phyloP scores from a whole-genome alignment of 139 green algal species.

The Asterochloris erici region DNA sequence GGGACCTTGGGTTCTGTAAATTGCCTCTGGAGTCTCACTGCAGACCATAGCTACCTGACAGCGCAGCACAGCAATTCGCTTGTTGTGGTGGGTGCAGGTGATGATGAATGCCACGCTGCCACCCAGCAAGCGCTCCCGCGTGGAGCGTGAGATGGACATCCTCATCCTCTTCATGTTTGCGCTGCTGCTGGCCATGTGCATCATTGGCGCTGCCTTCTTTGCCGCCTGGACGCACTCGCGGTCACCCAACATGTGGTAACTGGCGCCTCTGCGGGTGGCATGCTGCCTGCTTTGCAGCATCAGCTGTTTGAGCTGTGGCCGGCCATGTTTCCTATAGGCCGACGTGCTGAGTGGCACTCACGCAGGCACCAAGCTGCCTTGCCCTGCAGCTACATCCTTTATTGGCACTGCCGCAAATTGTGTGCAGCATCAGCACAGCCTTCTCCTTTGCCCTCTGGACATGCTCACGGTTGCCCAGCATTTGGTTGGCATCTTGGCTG shows the following conservation, averaged over 20 bases:
- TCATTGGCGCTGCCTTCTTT: constrained; percentile 47
- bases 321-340: not conserved
- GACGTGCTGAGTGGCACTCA: no score
- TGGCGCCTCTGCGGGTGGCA: no score
- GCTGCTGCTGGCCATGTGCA: constrained; percentile 65
- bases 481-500: not conserved
- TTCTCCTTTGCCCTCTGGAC: constrained; percentile 50
- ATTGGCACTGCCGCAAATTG: constrained; percentile 61
- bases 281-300: no score
- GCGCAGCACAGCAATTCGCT: no score
- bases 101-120: constrained; percentile 63
- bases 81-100: constrained; percentile 18
- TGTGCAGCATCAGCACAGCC: constrained; percentile 57
- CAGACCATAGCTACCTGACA: no score
- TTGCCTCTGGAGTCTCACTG: no score
- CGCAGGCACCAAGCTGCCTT: no score
- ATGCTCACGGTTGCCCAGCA: not conserved
- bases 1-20: no score
- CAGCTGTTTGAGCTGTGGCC: constrained; percentile 1
- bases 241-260: constrained; percentile 8
- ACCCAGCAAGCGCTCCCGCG: constrained; percentile 61
- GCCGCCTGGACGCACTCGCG: constrained; percentile 40
- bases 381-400: constrained; percentile 31
- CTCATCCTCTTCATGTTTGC: constrained; percentile 76
- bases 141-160: constrained; percentile 69